Evolutionary conservation across 1,284 basidiomycete genomes (phyloP).

Genomic region (Agroathelia rolfsii): DNA sequence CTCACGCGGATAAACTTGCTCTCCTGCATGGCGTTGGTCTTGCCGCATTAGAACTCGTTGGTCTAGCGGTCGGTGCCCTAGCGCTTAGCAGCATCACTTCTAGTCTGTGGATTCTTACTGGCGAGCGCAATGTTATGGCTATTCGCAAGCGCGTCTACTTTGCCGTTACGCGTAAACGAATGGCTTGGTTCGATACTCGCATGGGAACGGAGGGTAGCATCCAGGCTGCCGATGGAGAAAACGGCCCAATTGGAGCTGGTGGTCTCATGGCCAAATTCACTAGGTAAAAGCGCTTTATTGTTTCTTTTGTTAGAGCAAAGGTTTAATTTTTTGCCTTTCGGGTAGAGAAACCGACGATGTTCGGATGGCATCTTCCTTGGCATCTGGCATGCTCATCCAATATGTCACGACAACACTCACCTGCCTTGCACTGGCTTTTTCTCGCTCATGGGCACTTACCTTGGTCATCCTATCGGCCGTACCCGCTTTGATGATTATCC

Average conservation of each 20-base stretch:
- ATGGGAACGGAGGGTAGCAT: slow-evolving; percentile 55
- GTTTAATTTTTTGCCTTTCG: background rate
- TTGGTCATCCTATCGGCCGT: slow-evolving; percentile 87
- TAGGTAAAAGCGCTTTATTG: slow-evolving; percentile 40
- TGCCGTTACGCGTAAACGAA: slow-evolving; percentile 61
- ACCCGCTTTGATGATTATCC: slow-evolving; percentile 73
- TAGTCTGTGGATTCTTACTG: slow-evolving; percentile 80
- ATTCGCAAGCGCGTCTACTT: slow-evolving; percentile 65
- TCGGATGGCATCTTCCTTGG: slow-evolving; percentile 72
- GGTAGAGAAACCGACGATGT: slow-evolving; percentile 90
- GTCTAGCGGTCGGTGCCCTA: slow-evolving; percentile 62
- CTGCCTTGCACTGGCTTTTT: slow-evolving; percentile 75
- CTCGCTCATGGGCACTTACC: slow-evolving; percentile 74
- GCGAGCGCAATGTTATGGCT: slow-evolving; percentile 69
- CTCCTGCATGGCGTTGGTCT: slow-evolving; percentile 53
- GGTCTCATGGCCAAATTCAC: slow-evolving; percentile 93
- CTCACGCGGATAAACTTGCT: slow-evolving; percentile 36
- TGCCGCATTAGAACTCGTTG: slow-evolving; percentile 62
- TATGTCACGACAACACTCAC: slow-evolving; percentile 73
- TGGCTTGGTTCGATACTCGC: slow-evolving; percentile 84
- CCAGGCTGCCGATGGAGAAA: slow-evolving; percentile 33
- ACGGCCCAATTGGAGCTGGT: slow-evolving; percentile 68
- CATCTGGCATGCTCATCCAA: slow-evolving; percentile 72
- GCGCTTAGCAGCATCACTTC: slow-evolving; percentile 68
- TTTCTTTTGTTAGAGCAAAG: background rate